phyloP scores from a whole-genome alignment of 192 early-diverging fungal genomes.

The Jimgerdemannia lactiflua region DNA sequence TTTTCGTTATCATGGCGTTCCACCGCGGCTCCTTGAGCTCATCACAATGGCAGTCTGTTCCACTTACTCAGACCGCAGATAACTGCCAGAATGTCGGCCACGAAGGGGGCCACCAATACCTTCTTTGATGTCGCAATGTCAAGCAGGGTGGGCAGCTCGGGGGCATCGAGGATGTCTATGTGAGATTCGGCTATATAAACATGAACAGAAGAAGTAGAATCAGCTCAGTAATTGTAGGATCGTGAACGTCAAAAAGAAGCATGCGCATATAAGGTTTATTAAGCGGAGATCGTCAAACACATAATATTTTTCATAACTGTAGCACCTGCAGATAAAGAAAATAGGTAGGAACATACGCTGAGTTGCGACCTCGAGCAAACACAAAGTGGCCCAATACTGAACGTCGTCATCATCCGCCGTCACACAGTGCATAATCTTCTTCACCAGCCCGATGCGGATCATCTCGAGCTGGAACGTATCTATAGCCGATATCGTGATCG shows the following conservation, averaged over 20 bases:
- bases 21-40: too few relatives aligned
- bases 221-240: not conserved
- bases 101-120: slow-evolving; percentile 20
- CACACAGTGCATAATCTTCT: slow-evolving; percentile 61
- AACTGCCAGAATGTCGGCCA: slow-evolving; percentile 27
- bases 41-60: not conserved
- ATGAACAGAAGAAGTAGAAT: not conserved
- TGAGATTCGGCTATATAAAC: slow-evolving; percentile 26
- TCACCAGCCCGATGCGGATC: slow-evolving; percentile 52
- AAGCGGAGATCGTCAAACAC: too few relatives aligned
- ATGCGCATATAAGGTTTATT: too few relatives aligned
- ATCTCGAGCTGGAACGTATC: slow-evolving; percentile 36
- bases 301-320: too few relatives aligned
- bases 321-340: not conserved
- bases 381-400: slow-evolving; percentile 70
- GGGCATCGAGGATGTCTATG: slow-evolving; percentile 23
- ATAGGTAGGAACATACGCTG: not conserved
- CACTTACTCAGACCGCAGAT: slow-evolving; percentile 31
- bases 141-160: slow-evolving; percentile 27
- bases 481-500: not conserved
- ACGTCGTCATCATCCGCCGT: slow-evolving; percentile 62
- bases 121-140: slow-evolving; percentile 22
- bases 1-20: too few relatives aligned
- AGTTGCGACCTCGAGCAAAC: slow-evolving; percentile 35
- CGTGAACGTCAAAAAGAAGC: too few relatives aligned